A percentile compares a stretch with the other conserved stretches of the same genome.
Conservation (phyloP, 1,284 basidiomycete species). For the Boletus sp. region DNA sequence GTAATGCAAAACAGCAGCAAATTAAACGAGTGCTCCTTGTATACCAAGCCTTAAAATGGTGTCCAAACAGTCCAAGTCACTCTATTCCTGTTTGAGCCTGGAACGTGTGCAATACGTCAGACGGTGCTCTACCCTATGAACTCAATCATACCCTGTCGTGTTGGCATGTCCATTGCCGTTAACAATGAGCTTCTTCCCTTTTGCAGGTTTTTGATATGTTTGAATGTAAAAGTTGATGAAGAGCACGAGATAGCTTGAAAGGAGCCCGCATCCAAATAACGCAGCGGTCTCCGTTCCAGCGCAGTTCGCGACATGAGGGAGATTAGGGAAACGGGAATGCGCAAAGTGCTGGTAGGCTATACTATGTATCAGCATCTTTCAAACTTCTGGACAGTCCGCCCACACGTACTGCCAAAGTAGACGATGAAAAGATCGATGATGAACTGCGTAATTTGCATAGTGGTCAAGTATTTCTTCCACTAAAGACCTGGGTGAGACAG, state of each 20-base stretch:
- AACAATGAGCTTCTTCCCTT: conserved; percentile 37
- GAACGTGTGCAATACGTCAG: conserved; percentile 1
- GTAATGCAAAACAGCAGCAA: conserved; percentile 6
- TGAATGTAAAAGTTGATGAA: conserved; percentile 91
- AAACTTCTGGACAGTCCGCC: conserved; percentile 8
- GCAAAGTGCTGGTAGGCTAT: conserved; percentile 85
- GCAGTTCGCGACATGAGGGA: conserved; percentile 80
- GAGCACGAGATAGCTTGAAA: conserved; percentile 87
- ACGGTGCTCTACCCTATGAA: not conserved
- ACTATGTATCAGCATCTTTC: conserved; percentile 15
- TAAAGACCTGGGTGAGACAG: conserved; percentile 30
- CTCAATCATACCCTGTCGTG: conserved; percentile 18
- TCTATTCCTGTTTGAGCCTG: conserved; percentile 30
- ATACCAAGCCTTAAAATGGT: not conserved
- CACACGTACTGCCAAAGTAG: conserved; percentile 87
- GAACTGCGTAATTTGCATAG: conserved; percentile 95
- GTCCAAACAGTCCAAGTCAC: not conserved
- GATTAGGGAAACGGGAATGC: conserved; percentile 54
- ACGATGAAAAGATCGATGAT: conserved; percentile 86
- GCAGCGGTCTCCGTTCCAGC: conserved; percentile 89
- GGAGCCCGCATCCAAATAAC: conserved; percentile 82
- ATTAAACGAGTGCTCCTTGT: conserved; percentile 15
- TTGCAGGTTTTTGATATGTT: conserved; percentile 71
- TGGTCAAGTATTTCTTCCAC: conserved; percentile 98
- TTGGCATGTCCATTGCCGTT: conserved; percentile 39